Evolutionary conservation across 108 stramenopile genomes (phyloP), one percentile per base, ranked within the genome.

Genomic region (Cylindrotheca closterium): DNA sequence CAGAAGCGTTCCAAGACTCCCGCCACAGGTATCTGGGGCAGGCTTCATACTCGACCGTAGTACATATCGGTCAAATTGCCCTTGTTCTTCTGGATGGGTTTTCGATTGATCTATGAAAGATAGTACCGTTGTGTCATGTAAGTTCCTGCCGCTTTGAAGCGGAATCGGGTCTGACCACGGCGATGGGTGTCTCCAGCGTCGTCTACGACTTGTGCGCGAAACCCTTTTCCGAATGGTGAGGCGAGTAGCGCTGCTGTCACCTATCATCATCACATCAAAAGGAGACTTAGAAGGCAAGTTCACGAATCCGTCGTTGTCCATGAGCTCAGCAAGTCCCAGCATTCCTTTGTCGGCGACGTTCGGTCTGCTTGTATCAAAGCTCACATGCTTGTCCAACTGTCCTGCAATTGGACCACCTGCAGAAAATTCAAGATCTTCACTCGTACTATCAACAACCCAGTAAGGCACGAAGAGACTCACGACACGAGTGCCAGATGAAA

Each of bases 101-200:
- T 31, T 45, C 7, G 26, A 25, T 18, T 37, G 58, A 0, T 19
- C 8, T 25, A 23, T 68, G 2, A 67, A 59, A n/a, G 85, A 63
- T 17, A 72, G 45, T 19, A 86, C 72, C 29, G 73, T 78, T 15
- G 74, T 57, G 19, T 86, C 73, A 18, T 72, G 58, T 21, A 30
- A 27, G 4, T 56, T 74, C 28, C 55, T 47, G 17, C 33, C 64
- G 1, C 30, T 21, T 32, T 54, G 50, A 0, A 86, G 42, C 33
- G 74, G 57, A 62, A 86, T 68, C n/a, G 77, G 63, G 18, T 80
- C 68, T 12, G 78, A 82, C 85, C 85, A 86, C 32, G 80, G 72
- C 25, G 78, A 71, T 19, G 55, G 57, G 15, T 51, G 47, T 30
- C 53, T 12, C 18, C 58, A 57, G 22, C 50, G 26, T 33, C 26